phyloP scores from a whole-genome alignment of 225 moss, liverwort and hornwort genomes.

The Marchantia polymorpha region DNA sequence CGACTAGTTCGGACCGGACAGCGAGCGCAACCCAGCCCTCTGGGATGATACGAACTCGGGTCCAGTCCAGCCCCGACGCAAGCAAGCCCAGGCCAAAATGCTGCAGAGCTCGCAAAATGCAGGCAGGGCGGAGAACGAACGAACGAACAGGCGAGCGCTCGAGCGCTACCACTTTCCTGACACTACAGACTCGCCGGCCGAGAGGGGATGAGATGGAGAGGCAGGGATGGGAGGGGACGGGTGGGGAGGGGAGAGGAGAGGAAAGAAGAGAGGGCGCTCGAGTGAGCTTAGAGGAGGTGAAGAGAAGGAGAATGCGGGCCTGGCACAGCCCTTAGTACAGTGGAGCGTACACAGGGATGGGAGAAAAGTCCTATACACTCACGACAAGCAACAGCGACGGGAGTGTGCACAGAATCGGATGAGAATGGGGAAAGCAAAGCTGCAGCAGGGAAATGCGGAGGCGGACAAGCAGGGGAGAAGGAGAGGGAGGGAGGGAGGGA shows the following conservation, averaged over 20 bases:
- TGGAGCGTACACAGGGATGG: neutral
- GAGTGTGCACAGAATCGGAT: neutral
- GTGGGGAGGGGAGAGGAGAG: neutral
- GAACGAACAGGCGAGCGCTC: too few species aligned
- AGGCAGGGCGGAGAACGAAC: neutral
- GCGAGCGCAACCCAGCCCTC: too few species aligned
- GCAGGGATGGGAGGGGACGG: neutral
- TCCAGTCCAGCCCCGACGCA: too few species aligned
- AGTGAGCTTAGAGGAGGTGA: too few species aligned
- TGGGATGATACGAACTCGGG: too few species aligned
- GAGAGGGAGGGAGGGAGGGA: too few species aligned
- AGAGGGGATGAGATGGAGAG: neutral
- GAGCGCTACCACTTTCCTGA: neutral
- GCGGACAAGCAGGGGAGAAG: neutral
- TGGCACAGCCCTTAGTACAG: neutral
- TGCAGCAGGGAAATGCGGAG: neutral
- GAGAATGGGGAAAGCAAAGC: neutral
- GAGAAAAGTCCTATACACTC: too few species aligned
- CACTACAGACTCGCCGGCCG: neutral
- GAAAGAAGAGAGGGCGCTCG: neutral
- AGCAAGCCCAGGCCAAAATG: too few species aligned
- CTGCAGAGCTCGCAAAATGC: neutral
- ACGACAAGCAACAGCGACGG: neutral
- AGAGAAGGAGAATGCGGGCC: neutral
- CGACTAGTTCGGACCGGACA: neutral